Evolutionary conservation across 208 protist species (phyloP).

Genomic region (Leishmania guyanensis): DNA sequence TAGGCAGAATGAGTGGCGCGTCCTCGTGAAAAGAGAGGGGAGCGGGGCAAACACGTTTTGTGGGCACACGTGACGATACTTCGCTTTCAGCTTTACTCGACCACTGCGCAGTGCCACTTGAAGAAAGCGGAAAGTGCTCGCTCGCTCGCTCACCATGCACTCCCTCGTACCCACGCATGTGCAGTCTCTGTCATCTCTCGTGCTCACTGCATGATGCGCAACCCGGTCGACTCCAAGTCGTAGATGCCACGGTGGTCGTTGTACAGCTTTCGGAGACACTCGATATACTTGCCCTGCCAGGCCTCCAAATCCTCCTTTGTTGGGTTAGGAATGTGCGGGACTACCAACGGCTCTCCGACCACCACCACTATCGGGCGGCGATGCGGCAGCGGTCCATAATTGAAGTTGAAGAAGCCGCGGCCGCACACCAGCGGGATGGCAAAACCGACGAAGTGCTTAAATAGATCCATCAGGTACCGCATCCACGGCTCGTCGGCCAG

Average conservation of each 20-base stretch:
- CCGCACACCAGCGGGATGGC: slow-evolving; percentile 69
- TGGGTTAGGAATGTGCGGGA: slow-evolving; percentile 68
- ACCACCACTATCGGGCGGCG: slow-evolving; percentile 83
- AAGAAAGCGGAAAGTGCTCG: not conserved
- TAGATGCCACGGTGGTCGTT: slow-evolving; percentile 69
- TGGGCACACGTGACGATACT: not conserved
- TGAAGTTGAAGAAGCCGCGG: slow-evolving; percentile 82
- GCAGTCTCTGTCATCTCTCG: not conserved
- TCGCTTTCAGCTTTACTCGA: not conserved
- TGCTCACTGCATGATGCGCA: slow-evolving; percentile 54
- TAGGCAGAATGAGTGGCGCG: too few relatives aligned
- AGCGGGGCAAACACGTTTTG: not conserved
- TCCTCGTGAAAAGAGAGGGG: not conserved
- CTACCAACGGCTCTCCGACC: slow-evolving; percentile 70
- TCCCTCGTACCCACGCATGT: not conserved
- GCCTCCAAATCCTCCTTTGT: slow-evolving; percentile 62
- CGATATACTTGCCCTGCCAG: slow-evolving; percentile 84
- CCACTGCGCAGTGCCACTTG: not conserved
- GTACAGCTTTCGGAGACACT: slow-evolving; percentile 72
- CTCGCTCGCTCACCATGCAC: not conserved
- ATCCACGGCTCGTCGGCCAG: slow-evolving; percentile 37
- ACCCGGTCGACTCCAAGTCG: slow-evolving; percentile 65
- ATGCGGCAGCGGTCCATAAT: slow-evolving; percentile 70
- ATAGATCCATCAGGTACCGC: slow-evolving; percentile 25
- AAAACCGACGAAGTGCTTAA: slow-evolving; percentile 63